These are phyloP conservation scores for Nepenthes gracilis DNA, from an alignment of 148 eudicot species.

Conservation along the genomic window DNA sequence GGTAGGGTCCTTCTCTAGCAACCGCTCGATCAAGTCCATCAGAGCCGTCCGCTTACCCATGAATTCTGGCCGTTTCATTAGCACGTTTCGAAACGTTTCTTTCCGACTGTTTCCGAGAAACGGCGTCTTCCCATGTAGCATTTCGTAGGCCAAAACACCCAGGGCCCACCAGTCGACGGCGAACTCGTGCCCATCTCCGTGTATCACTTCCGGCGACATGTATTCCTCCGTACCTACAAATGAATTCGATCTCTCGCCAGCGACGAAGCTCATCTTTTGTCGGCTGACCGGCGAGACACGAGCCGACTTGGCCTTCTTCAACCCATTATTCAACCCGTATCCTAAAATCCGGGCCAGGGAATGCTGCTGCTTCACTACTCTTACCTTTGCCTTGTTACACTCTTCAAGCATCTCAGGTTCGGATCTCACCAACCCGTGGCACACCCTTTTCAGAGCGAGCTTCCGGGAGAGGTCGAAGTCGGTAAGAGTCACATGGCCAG, in stretches of 20 bases:
- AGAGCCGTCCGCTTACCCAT: conserved; percentile 38
- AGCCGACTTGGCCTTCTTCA: conserved; percentile 41
- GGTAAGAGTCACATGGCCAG: conserved; percentile 81
- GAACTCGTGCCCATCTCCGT: conserved; percentile 67
- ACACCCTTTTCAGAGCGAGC: conserved; percentile 9
- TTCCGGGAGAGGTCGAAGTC: conserved; percentile 76
- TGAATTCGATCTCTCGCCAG: conserved; percentile 46
- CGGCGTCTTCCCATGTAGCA: conserved; percentile 80
- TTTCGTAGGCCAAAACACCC: conserved; percentile 62
- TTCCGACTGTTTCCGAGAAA: conserved; percentile 61
- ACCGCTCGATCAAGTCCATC: conserved; percentile 49
- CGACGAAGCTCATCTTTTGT: conserved; percentile 18
- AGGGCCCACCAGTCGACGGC: conserved; percentile 92
- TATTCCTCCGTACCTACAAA: conserved; percentile 81
- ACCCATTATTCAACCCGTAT: conserved; percentile 8
- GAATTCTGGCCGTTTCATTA: conserved; percentile 32
- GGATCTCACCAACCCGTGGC: neutral
- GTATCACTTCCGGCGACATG: conserved; percentile 76
- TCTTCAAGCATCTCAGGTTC: neutral
- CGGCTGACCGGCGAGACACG: conserved; percentile 53
- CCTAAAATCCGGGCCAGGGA: conserved; percentile 19
- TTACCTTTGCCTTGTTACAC: neutral
- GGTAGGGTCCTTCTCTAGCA: conserved; percentile 57
- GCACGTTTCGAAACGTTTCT: conserved; percentile 53
- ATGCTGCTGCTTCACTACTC: neutral